Percentiles rank a stretch among this genome's conserved stretches.
phyloP scores from a whole-genome alignment of 345 rosid genomes.

The Nephelium lappaceum region DNA sequence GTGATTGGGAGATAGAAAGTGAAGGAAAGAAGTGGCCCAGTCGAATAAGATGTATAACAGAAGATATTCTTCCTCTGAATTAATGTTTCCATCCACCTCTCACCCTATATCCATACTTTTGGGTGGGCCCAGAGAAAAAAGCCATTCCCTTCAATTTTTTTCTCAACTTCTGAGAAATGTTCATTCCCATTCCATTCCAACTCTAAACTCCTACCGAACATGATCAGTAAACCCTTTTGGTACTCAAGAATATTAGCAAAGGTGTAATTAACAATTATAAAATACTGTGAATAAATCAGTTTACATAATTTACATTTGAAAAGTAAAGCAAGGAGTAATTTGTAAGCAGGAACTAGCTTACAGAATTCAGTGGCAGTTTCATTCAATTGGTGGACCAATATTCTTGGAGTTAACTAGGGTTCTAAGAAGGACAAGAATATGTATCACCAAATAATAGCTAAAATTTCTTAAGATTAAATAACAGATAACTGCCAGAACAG shows the following conservation, averaged over 20 bases:
- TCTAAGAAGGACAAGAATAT: neutral
- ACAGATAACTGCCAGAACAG: neutral
- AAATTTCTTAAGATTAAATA: neutral
- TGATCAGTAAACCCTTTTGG: neutral
- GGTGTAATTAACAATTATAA: neutral
- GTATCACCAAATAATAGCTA: neutral
- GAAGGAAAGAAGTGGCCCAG: neutral
- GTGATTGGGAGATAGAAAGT: neutral
- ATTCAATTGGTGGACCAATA: neutral
- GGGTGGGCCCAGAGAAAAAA: neutral
- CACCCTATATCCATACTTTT: neutral
- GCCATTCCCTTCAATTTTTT: neutral
- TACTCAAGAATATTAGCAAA: neutral
- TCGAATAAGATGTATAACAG: neutral
- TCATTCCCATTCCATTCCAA: neutral
- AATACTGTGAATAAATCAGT: neutral
- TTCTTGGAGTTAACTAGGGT: neutral
- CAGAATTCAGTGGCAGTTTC: neutral
- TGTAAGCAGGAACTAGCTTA: neutral
- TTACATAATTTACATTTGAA: too few species aligned
- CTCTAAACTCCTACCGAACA: neutral
- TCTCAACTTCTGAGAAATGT: neutral
- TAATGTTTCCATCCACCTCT: neutral
- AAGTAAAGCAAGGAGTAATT: neutral
- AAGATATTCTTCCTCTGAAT: neutral